Evolutionary conservation across 2,329 filamentous ascomycete genomes (phyloP), one percentile per base, ranked within the genome.

Genomic region (Scytalidium lignicola): DNA sequence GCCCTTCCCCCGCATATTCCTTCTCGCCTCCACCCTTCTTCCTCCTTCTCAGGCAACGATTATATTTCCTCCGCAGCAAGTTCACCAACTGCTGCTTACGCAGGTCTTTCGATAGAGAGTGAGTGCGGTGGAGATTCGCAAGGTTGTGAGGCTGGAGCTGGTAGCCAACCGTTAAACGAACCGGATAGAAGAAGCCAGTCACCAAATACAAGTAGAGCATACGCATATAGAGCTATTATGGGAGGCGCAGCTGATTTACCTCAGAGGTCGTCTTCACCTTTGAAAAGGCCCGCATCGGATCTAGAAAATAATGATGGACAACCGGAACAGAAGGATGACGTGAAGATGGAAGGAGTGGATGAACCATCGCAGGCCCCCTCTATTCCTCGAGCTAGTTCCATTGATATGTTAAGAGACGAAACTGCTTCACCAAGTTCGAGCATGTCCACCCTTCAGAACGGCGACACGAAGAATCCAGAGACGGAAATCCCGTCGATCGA

Each of bases 231-330:
- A 54, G 74, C 72, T 57, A 74, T 83, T 51, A 82, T 83, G 77
- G 78, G 78, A 55, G 80, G 76, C 55, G 76, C 79, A 65, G 71
- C 74, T 56, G 78, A 83, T 53, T 62, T 74, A 20, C 73, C 76
- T 51, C 76, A 83, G 41, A 75, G 82, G 58, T 82, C 82, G 18
- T 83, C 81, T 22, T 85, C 82, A 18, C 82, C 82, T 7, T 66
- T 85, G 49, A 85, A 85, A 67, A 74, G 82, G 61, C 74, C 76
- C 54, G 81, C 81, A 29, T 82, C 63, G 15, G 61, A 65, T 43
- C 44, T 66, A 22, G 64, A 65, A 42, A 51, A 51, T 13, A 47
- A 50, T 13, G 62, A 63, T 19, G 50, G 43, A 12, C 44, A 50
- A 9, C 52, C 58, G 20, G 58, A 50, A 29, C 56, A 58, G 45